Conservation (phyloP, 495 filamentous ascomycete genomes). For the Entonaema liquescens region DNA sequence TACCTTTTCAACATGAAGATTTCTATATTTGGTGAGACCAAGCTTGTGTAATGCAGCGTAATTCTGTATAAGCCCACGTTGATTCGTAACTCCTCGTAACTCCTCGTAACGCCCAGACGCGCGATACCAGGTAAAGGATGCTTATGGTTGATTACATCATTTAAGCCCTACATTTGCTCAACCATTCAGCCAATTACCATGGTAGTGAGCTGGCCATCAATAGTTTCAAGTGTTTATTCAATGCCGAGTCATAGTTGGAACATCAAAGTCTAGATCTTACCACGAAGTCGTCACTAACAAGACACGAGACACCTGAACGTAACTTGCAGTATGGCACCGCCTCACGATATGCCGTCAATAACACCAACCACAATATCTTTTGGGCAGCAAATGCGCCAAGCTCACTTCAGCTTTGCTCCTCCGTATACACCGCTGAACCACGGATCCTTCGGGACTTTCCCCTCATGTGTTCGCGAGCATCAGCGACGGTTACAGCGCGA, state of each 20-base stretch:
- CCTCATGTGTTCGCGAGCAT: constrained; percentile 44
- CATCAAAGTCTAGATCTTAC: not conserved
- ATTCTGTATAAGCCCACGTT: not conserved
- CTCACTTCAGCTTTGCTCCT: constrained; percentile 50
- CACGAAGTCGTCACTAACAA: not conserved
- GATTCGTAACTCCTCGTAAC: too few species aligned
- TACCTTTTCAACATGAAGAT: constrained; percentile 3
- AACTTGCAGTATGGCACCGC: constrained; percentile 13
- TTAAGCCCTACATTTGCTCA: not conserved
- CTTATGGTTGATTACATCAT: constrained; percentile 3
- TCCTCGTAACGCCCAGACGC: not conserved
- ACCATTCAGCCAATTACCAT: not conserved
- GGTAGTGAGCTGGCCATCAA: not conserved
- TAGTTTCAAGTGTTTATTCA: not conserved
- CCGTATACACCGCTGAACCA: constrained; percentile 52
- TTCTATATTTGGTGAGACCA: not conserved
- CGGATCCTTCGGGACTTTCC: constrained; percentile 53
- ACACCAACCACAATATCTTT: constrained; percentile 29
- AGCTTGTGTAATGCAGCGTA: not conserved
- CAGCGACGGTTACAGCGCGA: constrained; percentile 44
- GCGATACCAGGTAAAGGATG: not conserved
- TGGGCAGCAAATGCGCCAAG: constrained; percentile 48
- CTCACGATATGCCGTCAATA: constrained; percentile 14
- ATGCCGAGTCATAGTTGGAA: not conserved
- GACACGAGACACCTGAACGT: not conserved